A percentile compares a stretch with the other conserved stretches of the same genome.
Conservation (phyloP, 345 rosid species). For the Camelina neglecta region DNA sequence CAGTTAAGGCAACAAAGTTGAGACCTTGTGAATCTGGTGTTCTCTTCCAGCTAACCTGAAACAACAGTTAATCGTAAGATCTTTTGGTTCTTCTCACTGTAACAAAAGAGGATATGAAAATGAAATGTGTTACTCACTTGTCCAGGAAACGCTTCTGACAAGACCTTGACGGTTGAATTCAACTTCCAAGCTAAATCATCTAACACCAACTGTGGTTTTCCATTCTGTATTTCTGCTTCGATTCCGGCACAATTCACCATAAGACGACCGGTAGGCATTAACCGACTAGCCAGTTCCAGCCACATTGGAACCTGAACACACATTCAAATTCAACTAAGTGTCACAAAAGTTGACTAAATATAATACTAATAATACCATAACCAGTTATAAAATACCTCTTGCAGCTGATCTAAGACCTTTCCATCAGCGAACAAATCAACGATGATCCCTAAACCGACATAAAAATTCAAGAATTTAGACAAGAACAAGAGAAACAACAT, state of each 20-base stretch:
- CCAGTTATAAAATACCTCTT: slow-evolving; percentile 53
- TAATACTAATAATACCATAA: not conserved
- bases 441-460: slow-evolving; percentile 56
- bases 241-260: slow-evolving; percentile 89
- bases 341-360: not conserved
- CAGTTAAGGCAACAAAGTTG: slow-evolving; percentile 73
- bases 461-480: slow-evolving; percentile 8
- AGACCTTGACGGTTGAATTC: slow-evolving; percentile 66
- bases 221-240: slow-evolving; percentile 38
- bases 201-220: slow-evolving; percentile 30
- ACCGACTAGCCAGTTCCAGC: slow-evolving; percentile 59
- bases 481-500: not conserved
- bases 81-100: not conserved
- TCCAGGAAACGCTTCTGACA: slow-evolving; percentile 71
- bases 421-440: slow-evolving; percentile 79
- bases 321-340: not conserved
- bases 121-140: slow-evolving; percentile 48
- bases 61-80: not conserved
- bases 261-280: slow-evolving; percentile 72
- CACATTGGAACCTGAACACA: slow-evolving; percentile 61
- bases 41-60: slow-evolving; percentile 77
- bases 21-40: slow-evolving; percentile 53
- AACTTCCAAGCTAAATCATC: slow-evolving; percentile 51
- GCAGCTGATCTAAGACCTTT: slow-evolving; percentile 65
- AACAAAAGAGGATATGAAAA: not conserved